Percentiles rank a stretch among this genome's conserved stretches.
Evolutionary conservation across 805 yeast species (phyloP).

Genomic region (Spathaspora passalidarum): DNA sequence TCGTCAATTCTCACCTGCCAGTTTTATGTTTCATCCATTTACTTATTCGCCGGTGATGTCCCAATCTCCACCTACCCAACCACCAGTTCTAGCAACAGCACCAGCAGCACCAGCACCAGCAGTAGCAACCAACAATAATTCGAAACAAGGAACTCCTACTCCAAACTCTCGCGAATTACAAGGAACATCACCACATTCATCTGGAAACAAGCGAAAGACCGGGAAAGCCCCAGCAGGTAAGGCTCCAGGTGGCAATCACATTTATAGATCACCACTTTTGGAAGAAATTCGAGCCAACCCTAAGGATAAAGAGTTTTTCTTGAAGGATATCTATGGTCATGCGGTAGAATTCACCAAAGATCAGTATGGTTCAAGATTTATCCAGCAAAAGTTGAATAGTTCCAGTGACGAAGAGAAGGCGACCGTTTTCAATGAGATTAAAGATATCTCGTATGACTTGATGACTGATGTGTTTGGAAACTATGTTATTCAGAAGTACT

Average conservation of each 20-base stretch:
- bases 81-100: background rate
- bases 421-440: slow-evolving; percentile 77
- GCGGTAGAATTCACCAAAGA: slow-evolving; percentile 91
- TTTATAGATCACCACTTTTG: slow-evolving; percentile 71
- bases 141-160: slow-evolving; percentile 5
- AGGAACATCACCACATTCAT: background rate
- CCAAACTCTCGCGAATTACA: background rate
- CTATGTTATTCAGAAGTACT: slow-evolving; percentile 91
- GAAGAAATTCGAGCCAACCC: slow-evolving; percentile 78
- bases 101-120: background rate
- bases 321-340: slow-evolving; percentile 79
- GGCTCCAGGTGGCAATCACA: slow-evolving; percentile 38
- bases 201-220: background rate
- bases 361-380: slow-evolving; percentile 96
- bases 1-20: slow-evolving; percentile 29
- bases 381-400: slow-evolving; percentile 77
- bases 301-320: slow-evolving; percentile 54
- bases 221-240: slow-evolving; percentile 7
- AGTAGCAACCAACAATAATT: background rate
- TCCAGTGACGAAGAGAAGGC: slow-evolving; percentile 71
- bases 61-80: slow-evolving; percentile 17
- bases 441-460: slow-evolving; percentile 68
- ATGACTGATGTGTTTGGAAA: slow-evolving; percentile 98
- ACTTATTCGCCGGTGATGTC: slow-evolving; percentile 44
- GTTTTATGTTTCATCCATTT: slow-evolving; percentile 51